Evolutionary conservation across 2,329 filamentous ascomycete genomes (phyloP), one percentile per base, ranked within the genome.

Genomic region (Bertia moriformis): DNA sequence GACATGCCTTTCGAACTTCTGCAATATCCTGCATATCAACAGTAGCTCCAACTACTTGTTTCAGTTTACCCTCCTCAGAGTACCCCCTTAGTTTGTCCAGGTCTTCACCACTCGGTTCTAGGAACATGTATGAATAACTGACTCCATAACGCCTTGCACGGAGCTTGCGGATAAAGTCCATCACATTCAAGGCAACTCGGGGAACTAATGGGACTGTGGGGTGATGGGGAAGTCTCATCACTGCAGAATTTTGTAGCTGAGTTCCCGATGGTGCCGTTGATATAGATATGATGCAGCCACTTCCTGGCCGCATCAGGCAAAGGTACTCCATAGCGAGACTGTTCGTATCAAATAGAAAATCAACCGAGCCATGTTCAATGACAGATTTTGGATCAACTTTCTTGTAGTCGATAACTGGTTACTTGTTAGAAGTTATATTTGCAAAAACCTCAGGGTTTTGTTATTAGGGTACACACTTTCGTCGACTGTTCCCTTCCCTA

Each of bases 341-440:
- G 4, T 53, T 51, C 1, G 61, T 65, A 47, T 65, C 63, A 20
- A 63, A 60, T 37, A 65, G 47, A 45, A 63, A 62, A 47, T 66
- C 62, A 18, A 65, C 56, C 0, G 49, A 55, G 4, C 50, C 47
- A 13, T 48, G 48, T 2, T 54, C 48, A 29, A 65, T 56, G 15
- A 39, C 45, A 10, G 44, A 22, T 14, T 44, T 45, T 2, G 55
- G 49, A 22, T 60, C 46, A 14, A 51, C 44, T 22, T 52, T 56
- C 18, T 50, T 59, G 42, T 63, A 63, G 46, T 62, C 60, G 18
- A 63, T 53, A 18, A 60, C 51, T 55, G 19, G 7, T 15, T 17
- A n/a, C 39, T 19, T 39, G 40, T 41, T 20, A 41, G 38, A n/a
- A n/a, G n/a, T n/a, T n/a, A n/a, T n/a, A n/a, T n/a, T n/a, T n/a